Evolutionary conservation across 2,329 filamentous ascomycete species (phyloP).

Genomic region (Calonectria hongkongensis): DNA sequence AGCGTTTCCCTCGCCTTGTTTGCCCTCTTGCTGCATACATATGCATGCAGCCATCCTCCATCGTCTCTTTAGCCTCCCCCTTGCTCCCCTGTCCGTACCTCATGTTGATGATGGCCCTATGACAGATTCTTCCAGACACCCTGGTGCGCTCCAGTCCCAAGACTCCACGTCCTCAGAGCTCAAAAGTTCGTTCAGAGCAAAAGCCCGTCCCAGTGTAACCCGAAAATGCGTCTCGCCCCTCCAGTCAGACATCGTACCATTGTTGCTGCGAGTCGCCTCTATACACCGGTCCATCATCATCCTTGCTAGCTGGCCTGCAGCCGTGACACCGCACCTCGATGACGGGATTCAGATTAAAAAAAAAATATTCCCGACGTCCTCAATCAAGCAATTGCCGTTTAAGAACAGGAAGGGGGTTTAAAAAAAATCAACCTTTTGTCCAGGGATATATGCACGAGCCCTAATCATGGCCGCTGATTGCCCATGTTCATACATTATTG

Average conservation of each 20-base stretch:
- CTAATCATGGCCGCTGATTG: constrained; percentile 4
- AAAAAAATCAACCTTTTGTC: constrained; percentile 2
- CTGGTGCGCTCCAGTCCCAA: constrained; percentile 19
- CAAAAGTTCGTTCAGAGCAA: constrained; percentile 22
- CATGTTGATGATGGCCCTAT: constrained; percentile 17
- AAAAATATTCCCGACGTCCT: constrained; percentile 2
- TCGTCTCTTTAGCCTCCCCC: not conserved
- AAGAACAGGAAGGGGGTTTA: not conserved
- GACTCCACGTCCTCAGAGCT: constrained; percentile 18
- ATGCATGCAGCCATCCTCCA: constrained; percentile 27
- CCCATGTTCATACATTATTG: constrained; percentile 19
- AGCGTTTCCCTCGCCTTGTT: constrained; percentile 1
- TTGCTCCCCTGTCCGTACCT: not conserved
- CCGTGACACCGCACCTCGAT: constrained; percentile 3
- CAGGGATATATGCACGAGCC: constrained; percentile 16
- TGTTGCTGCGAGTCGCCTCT: not conserved
- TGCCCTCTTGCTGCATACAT: constrained; percentile 12
- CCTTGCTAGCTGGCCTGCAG: constrained; percentile 1
- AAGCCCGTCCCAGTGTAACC: constrained; percentile 5
- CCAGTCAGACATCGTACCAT: constrained; percentile 15
- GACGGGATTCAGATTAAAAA: not conserved
- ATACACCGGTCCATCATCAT: not conserved
- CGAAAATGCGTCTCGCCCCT: not conserved
- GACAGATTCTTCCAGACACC: constrained; percentile 15
- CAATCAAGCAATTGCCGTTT: not conserved